Evolutionary conservation across 208 protist species (phyloP), one percentile per base, ranked within the genome.

Genomic region (Trypanosoma conorhini): DNA sequence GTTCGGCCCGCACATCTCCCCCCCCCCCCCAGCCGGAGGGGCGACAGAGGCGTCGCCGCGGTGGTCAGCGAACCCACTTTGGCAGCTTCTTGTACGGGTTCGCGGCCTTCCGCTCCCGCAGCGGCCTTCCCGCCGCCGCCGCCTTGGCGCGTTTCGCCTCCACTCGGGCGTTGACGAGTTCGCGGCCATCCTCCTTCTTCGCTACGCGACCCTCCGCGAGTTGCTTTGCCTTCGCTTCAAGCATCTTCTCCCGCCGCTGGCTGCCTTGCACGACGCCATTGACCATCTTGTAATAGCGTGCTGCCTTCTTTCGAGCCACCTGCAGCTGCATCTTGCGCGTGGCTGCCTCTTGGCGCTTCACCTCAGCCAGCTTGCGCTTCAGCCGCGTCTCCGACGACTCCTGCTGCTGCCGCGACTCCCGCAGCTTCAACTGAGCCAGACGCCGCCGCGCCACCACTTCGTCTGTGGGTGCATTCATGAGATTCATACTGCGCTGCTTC

Each of bases 261-360:
- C 62, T 69, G 31, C 83, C 81, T 57, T 86, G 77, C 28, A 92
- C 91, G 40, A 93, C 85, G 26, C 86, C 80, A 72, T 91, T 95
- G 51, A 93, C 88, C 88, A 94, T 94, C 80, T 93, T 93, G 79
- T 94, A 95, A 77, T 95, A 93, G 40, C 85, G 77, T 10, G 89
- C 88, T 7, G 89, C 86, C 87, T 95, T 95, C 83, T 97, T 95
- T 70, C 88, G 87, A 0, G 85, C 89, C n/a, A 93, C 89, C 79
- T 93, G 85, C 69, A 95, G 80, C 80, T 94, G 87, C 92, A 93
- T 97, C 70, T 90, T 89, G n/a, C 85, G 86, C 24, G 86, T 89
- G 28, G 79, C 85, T 13, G 72, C 70, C 77, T 94, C 87, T 81
- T 96, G 70, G 64, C 81, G 80, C 76, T 90, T 87, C 30, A 78